These are phyloP conservation scores for Alternaria incomplexa DNA, from an alignment of 2,329 filamentous ascomycete species.

Conservation along the genomic window DNA sequence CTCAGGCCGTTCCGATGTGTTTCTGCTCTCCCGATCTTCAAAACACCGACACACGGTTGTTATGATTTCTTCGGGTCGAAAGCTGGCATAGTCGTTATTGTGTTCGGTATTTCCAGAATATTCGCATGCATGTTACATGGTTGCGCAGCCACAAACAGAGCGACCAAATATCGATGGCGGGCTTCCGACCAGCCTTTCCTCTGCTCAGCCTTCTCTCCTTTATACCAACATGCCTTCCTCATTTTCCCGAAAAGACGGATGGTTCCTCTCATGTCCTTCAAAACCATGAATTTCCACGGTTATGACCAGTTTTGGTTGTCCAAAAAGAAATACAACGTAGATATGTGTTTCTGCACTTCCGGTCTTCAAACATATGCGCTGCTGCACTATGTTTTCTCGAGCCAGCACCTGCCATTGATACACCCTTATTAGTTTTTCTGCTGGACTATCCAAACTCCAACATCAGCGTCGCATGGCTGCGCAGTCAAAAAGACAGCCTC, in stretches of 20 bases:
- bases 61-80: too few relatives aligned
- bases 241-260: not conserved
- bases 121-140: not conserved
- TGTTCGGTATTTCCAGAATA: not conserved
- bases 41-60: too few relatives aligned
- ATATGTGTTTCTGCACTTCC: not conserved
- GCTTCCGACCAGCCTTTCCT: not conserved
- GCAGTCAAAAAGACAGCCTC: not conserved
- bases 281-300: too few relatives aligned
- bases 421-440: not conserved
- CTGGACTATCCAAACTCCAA: not conserved
- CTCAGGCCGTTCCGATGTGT: not conserved
- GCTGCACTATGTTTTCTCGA: too few relatives aligned
- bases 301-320: not conserved
- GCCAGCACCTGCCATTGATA: too few relatives aligned
- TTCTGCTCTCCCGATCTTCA: not conserved
- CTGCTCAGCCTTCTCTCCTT: not conserved
- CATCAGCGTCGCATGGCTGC: not conserved
- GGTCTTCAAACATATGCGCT: not conserved
- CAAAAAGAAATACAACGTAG: not conserved
- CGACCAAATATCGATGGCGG: rapidly evolving
- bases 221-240: not conserved
- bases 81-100: not conserved
- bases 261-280: too few relatives aligned
- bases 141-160: not conserved